Percentiles rank a stretch among this genome's conserved stretches.
Conservation (phyloP, 306 rosid genomes). For the Styphnolobium japonicum region DNA sequence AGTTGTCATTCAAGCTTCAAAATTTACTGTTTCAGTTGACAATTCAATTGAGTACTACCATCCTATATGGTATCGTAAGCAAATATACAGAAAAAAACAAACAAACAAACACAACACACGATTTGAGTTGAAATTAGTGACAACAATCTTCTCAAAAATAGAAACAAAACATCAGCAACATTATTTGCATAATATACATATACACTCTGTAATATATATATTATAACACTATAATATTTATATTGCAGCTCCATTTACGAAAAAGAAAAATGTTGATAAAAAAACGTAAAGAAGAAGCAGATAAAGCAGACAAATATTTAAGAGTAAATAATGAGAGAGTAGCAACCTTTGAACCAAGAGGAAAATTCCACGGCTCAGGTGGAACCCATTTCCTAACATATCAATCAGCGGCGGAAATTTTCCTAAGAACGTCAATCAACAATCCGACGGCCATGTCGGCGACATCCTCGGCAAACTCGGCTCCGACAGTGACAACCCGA, state of each 20-base stretch:
- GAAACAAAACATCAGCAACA: neutral
- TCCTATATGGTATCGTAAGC: neutral
- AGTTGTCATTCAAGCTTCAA: neutral
- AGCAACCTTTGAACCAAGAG: constrained; percentile 39
- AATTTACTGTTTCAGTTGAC: neutral
- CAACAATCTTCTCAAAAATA: neutral
- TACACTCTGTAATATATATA: too few species aligned
- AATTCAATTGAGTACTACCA: neutral
- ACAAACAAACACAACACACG: neutral
- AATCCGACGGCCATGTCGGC: constrained; percentile 47
- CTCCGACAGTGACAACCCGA: constrained; percentile 19
- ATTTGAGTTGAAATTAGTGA: neutral
- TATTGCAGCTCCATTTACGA: neutral
- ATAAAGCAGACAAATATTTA: neutral
- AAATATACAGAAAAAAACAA: neutral
- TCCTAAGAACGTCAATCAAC: constrained; percentile 38
- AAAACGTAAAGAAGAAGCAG: neutral
- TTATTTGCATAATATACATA: too few species aligned
- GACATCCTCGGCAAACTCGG: constrained; percentile 27
- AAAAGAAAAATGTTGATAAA: neutral
- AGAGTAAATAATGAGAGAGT: too few species aligned
- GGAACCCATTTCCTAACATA: constrained; percentile 15
- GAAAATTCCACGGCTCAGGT: neutral
- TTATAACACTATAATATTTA: too few species aligned
- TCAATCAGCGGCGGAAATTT: constrained; percentile 39